phyloP scores from a whole-genome alignment of 2,329 filamentous ascomycete genomes.

The Leptographium galeiforme region DNA sequence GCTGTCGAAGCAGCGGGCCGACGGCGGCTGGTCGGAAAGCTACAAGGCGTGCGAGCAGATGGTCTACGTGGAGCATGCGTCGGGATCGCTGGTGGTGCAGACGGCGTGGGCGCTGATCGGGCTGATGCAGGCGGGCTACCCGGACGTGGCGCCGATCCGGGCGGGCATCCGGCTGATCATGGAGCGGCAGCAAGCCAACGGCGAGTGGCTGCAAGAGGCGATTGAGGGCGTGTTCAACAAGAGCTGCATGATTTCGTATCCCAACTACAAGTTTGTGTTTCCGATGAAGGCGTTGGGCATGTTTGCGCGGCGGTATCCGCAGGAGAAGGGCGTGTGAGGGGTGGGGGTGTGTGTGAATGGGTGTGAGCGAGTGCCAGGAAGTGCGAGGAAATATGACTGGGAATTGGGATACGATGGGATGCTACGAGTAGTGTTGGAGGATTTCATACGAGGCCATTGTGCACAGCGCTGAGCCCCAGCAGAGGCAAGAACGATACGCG shows the following conservation, averaged over 20 bases:
- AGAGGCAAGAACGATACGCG: too few relatives aligned
- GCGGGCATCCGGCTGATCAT: conserved; percentile 72
- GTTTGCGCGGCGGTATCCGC: conserved; percentile 60
- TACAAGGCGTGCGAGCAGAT: conserved; percentile 73
- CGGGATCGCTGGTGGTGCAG: conserved; percentile 79
- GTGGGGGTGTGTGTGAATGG: conserved; percentile 21
- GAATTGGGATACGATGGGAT: neutral
- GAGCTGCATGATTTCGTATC: conserved; percentile 97
- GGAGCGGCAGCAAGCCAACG: conserved; percentile 70
- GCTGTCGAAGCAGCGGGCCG: conserved; percentile 66
- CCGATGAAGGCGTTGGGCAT: conserved; percentile 87
- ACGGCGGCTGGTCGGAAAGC: conserved; percentile 94
- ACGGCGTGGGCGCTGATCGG: conserved; percentile 83
- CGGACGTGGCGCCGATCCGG: conserved; percentile 57
- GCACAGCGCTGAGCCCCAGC: too few relatives aligned
- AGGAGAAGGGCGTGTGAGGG: too few relatives aligned
- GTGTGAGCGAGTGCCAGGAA: conserved; percentile 30
- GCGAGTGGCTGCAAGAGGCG: conserved; percentile 88
- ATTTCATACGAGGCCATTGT: too few relatives aligned
- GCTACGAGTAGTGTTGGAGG: too few relatives aligned
- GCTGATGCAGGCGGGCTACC: conserved; percentile 71
- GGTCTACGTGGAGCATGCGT: conserved; percentile 59
- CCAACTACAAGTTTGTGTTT: conserved; percentile 97
- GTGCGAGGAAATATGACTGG: neutral
- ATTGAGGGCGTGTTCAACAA: conserved; percentile 99